A percentile compares a stretch with the other conserved stretches of the same genome.
These are phyloP conservation scores for Curvularia eragrostidis DNA, from an alignment of 2,329 filamentous ascomycete species.

Conservation along the genomic window DNA sequence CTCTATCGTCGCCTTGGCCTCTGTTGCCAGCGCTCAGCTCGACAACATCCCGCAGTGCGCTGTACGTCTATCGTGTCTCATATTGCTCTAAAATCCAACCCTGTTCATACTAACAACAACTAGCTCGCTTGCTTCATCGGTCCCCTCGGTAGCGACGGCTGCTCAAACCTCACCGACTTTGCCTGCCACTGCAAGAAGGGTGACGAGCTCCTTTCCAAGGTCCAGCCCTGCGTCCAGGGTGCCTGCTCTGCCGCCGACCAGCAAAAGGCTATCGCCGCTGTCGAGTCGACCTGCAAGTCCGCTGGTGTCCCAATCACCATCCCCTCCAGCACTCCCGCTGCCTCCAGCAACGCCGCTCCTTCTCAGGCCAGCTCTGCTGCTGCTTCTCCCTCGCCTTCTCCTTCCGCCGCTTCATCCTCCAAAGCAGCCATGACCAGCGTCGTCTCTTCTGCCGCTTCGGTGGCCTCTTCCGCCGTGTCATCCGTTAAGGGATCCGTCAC, in stretches of 20 bases:
- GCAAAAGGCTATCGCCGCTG: conserved; percentile 36
- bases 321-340: conserved; percentile 22
- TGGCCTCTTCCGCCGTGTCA: background rate
- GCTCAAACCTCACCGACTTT: conserved; percentile 56
- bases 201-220: conserved; percentile 47
- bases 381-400: too few relatives aligned
- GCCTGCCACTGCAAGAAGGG: conserved; percentile 48
- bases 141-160: conserved; percentile 54
- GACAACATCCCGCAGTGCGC: conserved; percentile 56
- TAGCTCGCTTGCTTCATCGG: conserved; percentile 57
- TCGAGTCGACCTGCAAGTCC: conserved; percentile 42
- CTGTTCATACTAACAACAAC: conserved; percentile 25
- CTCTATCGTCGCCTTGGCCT: conserved; percentile 52
- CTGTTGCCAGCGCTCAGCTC: conserved; percentile 56
- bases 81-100: background rate
- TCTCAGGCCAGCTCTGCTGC: conserved; percentile 13
- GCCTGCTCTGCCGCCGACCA: conserved; percentile 52
- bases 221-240: conserved; percentile 57
- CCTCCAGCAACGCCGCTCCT: conserved; percentile 12
- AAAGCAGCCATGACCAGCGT: conserved; percentile 19
- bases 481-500: conserved; percentile 15
- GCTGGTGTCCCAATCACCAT: conserved; percentile 42
- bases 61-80: conserved; percentile 42
- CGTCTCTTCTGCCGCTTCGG: conserved; percentile 14
- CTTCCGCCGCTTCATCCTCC: conserved; percentile 20